Evolutionary conservation across 768 basidiomycete genomes (phyloP), one percentile per base, ranked within the genome.

Genomic region (Cystofilobasidium bisporidii): DNA sequence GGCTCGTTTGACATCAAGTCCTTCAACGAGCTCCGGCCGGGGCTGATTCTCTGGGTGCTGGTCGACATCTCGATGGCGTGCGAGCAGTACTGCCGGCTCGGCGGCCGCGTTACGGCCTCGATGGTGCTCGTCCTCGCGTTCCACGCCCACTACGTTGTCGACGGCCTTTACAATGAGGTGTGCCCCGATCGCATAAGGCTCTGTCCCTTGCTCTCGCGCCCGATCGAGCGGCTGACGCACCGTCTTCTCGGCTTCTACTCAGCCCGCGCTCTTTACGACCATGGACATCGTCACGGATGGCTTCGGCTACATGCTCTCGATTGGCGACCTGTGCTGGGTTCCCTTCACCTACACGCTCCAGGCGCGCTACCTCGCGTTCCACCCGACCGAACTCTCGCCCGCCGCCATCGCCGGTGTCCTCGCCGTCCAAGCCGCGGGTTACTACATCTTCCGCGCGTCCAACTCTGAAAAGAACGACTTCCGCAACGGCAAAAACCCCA

Each of bases 271-370:
- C 71, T 82, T 98, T 66, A 93, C 90, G 0, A 91, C 88, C 4
- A 99, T 99, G 89, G 96, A 99, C 74, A 93, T 99, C 74, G 93
- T 87, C 3, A 89, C 88, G 15, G 96, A 99, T 73, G 96, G 96
- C 15, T 97, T 98, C 73, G 96, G 96, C 10, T 97, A 92, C 82
- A 99, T 99, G 96, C 86, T 99, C 33, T 79, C 91, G 6, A 83
- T 94, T 57, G 94, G 96, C 48, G 91, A 97, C 74, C 83, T 97
- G 33, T 78, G 85, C 24, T 97, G 90, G 88, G 89, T 99, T 15
- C 94, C 94, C 15, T 59, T 59, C 43, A 86, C 85, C 20, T 99
- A 97, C 79, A 85, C 85, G 36, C 84, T 97, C 18, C 93, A 98
- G 79, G 89, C 93, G 0, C 87, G 92, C 61, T 99, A 89, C 78